phyloP scores from a whole-genome alignment of 2,329 filamentous ascomycete genomes.

The Phaeomoniella chlamydospora region DNA sequence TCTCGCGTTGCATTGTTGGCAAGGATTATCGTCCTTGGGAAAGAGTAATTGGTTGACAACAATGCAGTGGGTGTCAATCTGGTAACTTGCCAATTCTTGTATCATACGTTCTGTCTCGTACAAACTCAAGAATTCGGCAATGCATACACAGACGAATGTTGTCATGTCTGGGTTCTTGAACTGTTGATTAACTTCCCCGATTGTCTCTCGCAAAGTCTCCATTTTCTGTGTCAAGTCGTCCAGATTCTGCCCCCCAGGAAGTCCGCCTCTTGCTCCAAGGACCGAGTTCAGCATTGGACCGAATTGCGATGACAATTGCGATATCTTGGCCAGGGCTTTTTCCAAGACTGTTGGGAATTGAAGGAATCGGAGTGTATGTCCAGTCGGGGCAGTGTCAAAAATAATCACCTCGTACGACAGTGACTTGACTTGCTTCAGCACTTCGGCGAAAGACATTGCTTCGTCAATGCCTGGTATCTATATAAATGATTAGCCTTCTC shows the following conservation, averaged over 20 bases:
- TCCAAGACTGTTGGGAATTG: constrained; percentile 97
- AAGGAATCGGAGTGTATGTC: constrained; percentile 94
- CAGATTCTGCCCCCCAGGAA: constrained; percentile 87
- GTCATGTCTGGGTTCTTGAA: constrained; percentile 95
- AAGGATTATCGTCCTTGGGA: constrained; percentile 68
- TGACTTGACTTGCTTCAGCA: constrained; percentile 97
- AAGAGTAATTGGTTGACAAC: constrained; percentile 97
- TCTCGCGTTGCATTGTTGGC: constrained; percentile 88
- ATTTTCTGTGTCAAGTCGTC: constrained; percentile 89
- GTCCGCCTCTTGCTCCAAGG: constrained; percentile 59
- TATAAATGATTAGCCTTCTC: constrained; percentile 4
- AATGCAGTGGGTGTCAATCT: constrained; percentile 93
- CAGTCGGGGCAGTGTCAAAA: constrained; percentile 96
- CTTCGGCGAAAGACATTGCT: constrained; percentile 92
- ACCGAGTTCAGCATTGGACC: constrained; percentile 91
- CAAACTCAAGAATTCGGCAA: constrained; percentile 87
- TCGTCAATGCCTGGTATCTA: constrained; percentile 97
- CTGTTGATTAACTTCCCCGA: constrained; percentile 88
- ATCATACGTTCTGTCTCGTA: constrained; percentile 99
- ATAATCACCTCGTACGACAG: constrained; percentile 98
- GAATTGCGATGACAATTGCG: constrained; percentile 84
- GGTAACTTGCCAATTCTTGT: constrained; percentile 83
- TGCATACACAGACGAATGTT: constrained; percentile 96
- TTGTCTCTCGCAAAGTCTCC: constrained; percentile 83
- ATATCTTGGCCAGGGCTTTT: constrained; percentile 95